Conservation (phyloP, 352 stramenopile species). For the Aphanomyces stellatus region DNA sequence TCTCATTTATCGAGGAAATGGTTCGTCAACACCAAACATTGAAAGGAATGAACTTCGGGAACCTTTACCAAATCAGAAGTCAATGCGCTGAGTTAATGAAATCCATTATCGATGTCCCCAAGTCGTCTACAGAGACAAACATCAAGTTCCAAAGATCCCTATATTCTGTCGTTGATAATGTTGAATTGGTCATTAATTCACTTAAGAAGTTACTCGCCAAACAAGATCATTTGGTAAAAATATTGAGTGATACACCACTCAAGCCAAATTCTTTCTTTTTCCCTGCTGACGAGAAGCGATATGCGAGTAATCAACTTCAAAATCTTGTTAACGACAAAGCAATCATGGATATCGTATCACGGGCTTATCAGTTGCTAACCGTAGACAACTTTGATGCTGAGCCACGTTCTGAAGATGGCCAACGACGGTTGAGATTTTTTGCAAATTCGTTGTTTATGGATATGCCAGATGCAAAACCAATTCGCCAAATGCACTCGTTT, state of each 20-base stretch:
- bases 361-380: conserved; percentile 78
- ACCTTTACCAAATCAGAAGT: conserved; percentile 30
- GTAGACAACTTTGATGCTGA: conserved; percentile 74
- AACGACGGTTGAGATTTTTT: conserved; percentile 86
- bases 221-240: conserved; percentile 74
- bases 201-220: conserved; percentile 77
- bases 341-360: conserved; percentile 72
- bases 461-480: conserved; percentile 74
- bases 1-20: conserved; percentile 82
- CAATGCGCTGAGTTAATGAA: conserved; percentile 81
- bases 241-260: conserved; percentile 70
- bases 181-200: conserved; percentile 68
- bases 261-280: conserved; percentile 86
- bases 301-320: conserved; percentile 67
- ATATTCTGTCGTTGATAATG: conserved; percentile 74
- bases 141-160: conserved; percentile 82
- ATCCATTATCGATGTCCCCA: conserved; percentile 66
- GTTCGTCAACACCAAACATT: conserved; percentile 56
- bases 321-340: conserved; percentile 75
- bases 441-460: conserved; percentile 84
- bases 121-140: conserved; percentile 56
- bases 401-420: conserved; percentile 74
- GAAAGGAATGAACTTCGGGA: conserved; percentile 71
- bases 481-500: conserved; percentile 83
- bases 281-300: conserved; percentile 65